A percentile compares a stretch with the other conserved stretches of the same genome.
Evolutionary conservation across 768 basidiomycete species (phyloP).

Genomic region (Lactifluus subvellereus): DNA sequence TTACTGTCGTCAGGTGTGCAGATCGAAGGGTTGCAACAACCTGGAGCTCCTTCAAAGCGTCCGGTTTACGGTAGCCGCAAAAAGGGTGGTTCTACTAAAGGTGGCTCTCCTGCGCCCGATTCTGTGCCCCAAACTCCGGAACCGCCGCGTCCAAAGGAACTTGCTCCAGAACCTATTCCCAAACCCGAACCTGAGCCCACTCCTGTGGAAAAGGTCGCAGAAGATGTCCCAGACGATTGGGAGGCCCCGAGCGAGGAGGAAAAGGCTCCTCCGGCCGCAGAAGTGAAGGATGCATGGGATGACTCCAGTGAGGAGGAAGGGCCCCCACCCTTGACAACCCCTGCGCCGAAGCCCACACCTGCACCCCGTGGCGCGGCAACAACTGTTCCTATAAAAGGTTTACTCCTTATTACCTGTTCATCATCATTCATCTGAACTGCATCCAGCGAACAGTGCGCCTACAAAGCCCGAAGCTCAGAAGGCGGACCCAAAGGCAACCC

Average conservation of each 20-base stretch:
- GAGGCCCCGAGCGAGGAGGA: slow-evolving; percentile 64
- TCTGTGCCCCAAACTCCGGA: slow-evolving; percentile 41
- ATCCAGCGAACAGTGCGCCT: slow-evolving; percentile 14
- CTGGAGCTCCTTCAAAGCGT: slow-evolving; percentile 54
- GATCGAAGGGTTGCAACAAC: slow-evolving; percentile 81
- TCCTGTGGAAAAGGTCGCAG: slow-evolving; percentile 31
- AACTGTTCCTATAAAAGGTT: slow-evolving; percentile 11
- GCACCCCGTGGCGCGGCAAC: background rate
- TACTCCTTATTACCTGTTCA: background rate
- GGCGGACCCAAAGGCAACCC: background rate
- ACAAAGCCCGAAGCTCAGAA: slow-evolving; percentile 4
- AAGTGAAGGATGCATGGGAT: slow-evolving; percentile 37
- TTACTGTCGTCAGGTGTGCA: slow-evolving; percentile 84
- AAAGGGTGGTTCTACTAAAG: slow-evolving; percentile 58
- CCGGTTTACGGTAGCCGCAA: slow-evolving; percentile 80
- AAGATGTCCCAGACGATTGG: slow-evolving; percentile 45
- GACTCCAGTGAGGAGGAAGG: slow-evolving; percentile 40
- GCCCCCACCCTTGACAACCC: slow-evolving; percentile 1
- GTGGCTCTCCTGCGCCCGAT: slow-evolving; percentile 47
- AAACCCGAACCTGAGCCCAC: slow-evolving; percentile 23
- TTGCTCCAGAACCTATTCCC: slow-evolving; percentile 24
- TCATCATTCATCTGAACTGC: background rate
- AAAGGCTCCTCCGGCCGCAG: slow-evolving; percentile 21
- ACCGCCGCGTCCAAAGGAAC: slow-evolving; percentile 20
- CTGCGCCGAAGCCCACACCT: slow-evolving; percentile 7